Percentiles rank a stretch among this genome's conserved stretches.
These are phyloP conservation scores for Paramecium sonneborni DNA, from an alignment of 73 alveolate species.

Conservation along the genomic window DNA sequence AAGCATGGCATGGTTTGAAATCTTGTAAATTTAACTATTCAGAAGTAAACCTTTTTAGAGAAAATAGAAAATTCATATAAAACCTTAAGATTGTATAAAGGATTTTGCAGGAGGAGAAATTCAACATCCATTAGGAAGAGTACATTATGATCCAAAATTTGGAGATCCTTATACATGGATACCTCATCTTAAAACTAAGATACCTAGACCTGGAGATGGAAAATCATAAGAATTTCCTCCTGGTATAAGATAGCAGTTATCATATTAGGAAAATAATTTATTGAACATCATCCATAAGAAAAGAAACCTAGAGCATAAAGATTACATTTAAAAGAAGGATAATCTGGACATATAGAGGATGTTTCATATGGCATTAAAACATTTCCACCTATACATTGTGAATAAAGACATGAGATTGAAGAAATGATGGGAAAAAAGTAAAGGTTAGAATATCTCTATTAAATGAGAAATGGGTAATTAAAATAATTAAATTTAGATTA, in stretches of 20 bases:
- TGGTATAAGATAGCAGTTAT: conserved; percentile 15
- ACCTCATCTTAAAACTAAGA: background rate
- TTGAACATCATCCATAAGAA: conserved; percentile 34
- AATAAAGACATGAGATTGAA: conserved; percentile 64
- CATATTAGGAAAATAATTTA: conserved; percentile 43
- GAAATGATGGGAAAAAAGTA: conserved; percentile 61
- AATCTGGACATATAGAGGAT: conserved; percentile 58
- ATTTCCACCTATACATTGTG: conserved; percentile 56
- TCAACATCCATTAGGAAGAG: conserved; percentile 8
- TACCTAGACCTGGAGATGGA: conserved; percentile 54
- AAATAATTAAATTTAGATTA: background rate
- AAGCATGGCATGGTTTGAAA: conserved; percentile 33
- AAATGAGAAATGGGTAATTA: conserved; percentile 66
- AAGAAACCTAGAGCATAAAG: conserved; percentile 69
- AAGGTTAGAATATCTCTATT: conserved; percentile 53
- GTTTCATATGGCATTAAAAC: conserved; percentile 63
- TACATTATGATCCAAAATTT: background rate
- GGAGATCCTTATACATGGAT: conserved; percentile 2
- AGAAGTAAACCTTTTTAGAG: background rate
- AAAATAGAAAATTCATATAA: conserved; percentile 35
- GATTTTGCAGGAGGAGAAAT: conserved; percentile 2
- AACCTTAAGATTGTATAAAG: background rate
- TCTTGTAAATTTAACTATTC: conserved; percentile 38
- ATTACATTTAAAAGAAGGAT: conserved; percentile 35
- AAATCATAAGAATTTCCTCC: conserved; percentile 42